Percentiles rank a stretch among this genome's conserved stretches.
Conservation (phyloP, 2,329 filamentous ascomycete genomes). For the Lasiodiplodia theobromae region DNA sequence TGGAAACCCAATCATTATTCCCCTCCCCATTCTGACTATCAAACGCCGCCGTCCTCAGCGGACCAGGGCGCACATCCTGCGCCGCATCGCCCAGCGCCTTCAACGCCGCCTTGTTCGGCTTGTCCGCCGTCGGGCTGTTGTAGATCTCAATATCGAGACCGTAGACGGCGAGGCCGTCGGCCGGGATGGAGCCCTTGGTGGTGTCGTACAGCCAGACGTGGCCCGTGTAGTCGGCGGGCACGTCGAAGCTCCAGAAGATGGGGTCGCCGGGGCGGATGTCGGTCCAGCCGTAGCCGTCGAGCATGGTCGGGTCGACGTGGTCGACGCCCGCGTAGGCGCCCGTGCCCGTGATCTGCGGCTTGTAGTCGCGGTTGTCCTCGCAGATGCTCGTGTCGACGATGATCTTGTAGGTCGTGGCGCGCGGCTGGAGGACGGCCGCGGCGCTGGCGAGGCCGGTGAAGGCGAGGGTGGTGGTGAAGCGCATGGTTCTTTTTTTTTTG, state of each 20-base stretch:
- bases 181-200: not conserved
- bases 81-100: not conserved
- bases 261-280: not conserved
- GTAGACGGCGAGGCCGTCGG: not conserved
- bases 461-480: not conserved
- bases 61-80: not conserved
- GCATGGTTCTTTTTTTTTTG: conserved; percentile 1
- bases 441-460: conserved; percentile 3
- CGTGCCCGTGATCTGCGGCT: conserved; percentile 1
- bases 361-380: not conserved
- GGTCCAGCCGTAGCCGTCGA: conserved; percentile 7
- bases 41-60: conserved; percentile 2
- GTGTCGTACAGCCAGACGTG: conserved; percentile 8
- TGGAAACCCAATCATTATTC: conserved; percentile 5
- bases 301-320: not conserved
- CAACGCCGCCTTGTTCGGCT: not conserved
- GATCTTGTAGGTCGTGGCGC: not conserved
- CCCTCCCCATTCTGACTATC: not conserved
- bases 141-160: not conserved
- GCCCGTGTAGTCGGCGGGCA: conserved; percentile 6
- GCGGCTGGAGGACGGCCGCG: not conserved
- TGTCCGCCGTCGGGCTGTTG: not conserved
- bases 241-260: conserved; percentile 3
- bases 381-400: not conserved
- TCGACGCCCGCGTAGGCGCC: not conserved